These are phyloP conservation scores for Lanmaoa rubissima DNA, from an alignment of 768 basidiomycete species.

Conservation along the genomic window DNA sequence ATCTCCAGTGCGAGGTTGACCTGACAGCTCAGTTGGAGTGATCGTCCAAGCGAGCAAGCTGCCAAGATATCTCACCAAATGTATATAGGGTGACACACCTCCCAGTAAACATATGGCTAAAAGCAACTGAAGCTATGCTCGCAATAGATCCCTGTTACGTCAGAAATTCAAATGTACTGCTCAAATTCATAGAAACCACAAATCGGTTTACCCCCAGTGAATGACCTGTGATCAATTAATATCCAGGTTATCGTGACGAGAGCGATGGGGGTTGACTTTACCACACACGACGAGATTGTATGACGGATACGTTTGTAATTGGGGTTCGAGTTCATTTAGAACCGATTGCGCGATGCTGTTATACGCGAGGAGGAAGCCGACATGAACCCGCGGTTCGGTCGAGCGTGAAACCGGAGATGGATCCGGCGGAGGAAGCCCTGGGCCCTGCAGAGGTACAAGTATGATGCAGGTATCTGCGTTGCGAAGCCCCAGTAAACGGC, in stretches of 20 bases:
- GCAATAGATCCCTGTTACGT: constrained; percentile 37
- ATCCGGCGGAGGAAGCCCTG: constrained; percentile 23
- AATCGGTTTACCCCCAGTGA: constrained; percentile 36
- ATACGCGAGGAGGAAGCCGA: constrained; percentile 37
- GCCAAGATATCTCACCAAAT: constrained; percentile 35
- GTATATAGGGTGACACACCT: constrained; percentile 38
- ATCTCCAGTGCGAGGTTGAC: constrained; percentile 51
- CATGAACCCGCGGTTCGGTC: constrained; percentile 32
- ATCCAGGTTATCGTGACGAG: background rate
- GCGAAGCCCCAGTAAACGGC: background rate
- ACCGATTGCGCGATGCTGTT: constrained; percentile 32
- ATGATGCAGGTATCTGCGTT: constrained; percentile 22
- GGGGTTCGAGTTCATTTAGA: constrained; percentile 27
- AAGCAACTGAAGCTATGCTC: constrained; percentile 36
- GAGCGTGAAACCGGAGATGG: background rate
- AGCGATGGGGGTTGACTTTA: constrained; percentile 7
- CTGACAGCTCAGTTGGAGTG: constrained; percentile 23
- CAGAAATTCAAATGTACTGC: constrained; percentile 4
- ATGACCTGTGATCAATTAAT: constrained; percentile 32
- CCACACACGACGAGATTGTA: constrained; percentile 36
- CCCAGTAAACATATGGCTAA: constrained; percentile 31
- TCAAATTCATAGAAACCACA: background rate
- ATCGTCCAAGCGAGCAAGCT: background rate
- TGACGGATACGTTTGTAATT: constrained; percentile 33
- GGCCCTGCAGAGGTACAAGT: constrained; percentile 20